Evolutionary conservation across 257 asterid species (phyloP).

Genomic region (Fraxinus pennsylvanica): DNA sequence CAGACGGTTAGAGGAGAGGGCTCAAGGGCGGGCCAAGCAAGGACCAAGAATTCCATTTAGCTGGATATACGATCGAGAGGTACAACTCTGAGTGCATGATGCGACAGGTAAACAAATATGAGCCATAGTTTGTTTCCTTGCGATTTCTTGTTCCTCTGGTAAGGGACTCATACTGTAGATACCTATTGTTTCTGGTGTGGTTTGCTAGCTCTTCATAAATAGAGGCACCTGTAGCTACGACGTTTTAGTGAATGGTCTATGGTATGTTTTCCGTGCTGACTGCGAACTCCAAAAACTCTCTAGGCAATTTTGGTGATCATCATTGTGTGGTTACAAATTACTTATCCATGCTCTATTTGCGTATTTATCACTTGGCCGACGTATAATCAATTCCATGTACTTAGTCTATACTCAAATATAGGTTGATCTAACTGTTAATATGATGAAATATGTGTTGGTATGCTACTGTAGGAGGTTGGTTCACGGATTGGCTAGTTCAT

Average conservation of each 20-base stretch:
- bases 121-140: slow-evolving; percentile 15
- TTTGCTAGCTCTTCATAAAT: slow-evolving; percentile 27
- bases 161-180: slow-evolving; percentile 44
- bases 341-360: neutral
- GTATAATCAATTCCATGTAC: neutral
- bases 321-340: neutral
- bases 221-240: slow-evolving; percentile 29
- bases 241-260: slow-evolving; percentile 19
- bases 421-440: neutral
- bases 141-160: slow-evolving; percentile 13
- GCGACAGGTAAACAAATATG: slow-evolving; percentile 21
- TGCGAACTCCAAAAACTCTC: neutral
- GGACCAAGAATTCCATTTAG: slow-evolving; percentile 53
- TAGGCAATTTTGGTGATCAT: neutral
- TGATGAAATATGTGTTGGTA: neutral
- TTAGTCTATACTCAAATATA: too few species aligned
- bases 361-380: neutral
- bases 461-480: neutral
- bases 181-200: slow-evolving; percentile 27
- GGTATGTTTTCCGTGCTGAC: neutral
- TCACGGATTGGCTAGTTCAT: too few species aligned
- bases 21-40: slow-evolving; percentile 58
- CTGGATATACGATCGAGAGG: slow-evolving; percentile 70
- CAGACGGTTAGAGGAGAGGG: slow-evolving; percentile 67
- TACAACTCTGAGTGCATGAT: slow-evolving; percentile 48